Percentiles rank a stretch among this genome's conserved stretches.
Evolutionary conservation across 1,284 basidiomycete species (phyloP).

Genomic region (Pseudomicrostroma phylloplanum): DNA sequence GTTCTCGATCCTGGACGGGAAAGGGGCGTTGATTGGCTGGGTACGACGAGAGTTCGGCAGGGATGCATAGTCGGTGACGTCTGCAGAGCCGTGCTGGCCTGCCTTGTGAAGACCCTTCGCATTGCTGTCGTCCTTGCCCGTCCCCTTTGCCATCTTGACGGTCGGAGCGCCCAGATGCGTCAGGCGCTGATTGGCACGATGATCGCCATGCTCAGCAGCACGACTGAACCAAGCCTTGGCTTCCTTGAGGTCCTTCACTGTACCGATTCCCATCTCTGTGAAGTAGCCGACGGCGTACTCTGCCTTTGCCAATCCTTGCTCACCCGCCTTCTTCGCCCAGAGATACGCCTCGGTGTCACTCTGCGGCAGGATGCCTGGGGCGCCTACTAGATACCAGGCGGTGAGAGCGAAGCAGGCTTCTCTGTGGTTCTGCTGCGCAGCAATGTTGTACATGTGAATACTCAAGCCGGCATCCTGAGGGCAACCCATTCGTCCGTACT

Average conservation of each 20-base stretch:
- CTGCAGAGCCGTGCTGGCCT: constrained; percentile 6
- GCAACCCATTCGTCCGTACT: constrained; percentile 97
- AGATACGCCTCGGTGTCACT: constrained; percentile 91
- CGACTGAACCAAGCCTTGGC: constrained; percentile 78
- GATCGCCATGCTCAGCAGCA: constrained; percentile 89
- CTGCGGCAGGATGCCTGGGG: constrained; percentile 91
- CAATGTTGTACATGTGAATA: constrained; percentile 85
- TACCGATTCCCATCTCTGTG: constrained; percentile 61
- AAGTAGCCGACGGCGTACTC: constrained; percentile 95
- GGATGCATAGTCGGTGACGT: constrained; percentile 5
- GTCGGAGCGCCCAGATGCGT: constrained; percentile 25
- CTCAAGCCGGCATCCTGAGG: constrained; percentile 94
- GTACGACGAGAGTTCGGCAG: constrained; percentile 5
- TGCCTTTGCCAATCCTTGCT: constrained; percentile 48
- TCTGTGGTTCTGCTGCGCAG: constrained; percentile 90
- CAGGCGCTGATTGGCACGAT: constrained; percentile 81
- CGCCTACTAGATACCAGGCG: constrained; percentile 98
- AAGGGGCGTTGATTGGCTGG: constrained; percentile 45
- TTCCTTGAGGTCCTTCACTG: constrained; percentile 50
- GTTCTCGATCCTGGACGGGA: constrained; percentile 33
- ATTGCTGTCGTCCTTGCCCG: constrained; percentile 8
- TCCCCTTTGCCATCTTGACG: constrained; percentile 20
- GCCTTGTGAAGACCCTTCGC: constrained; percentile 2
- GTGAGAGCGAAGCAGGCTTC: constrained; percentile 97
- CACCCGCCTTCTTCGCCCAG: constrained; percentile 50